Conservation (phyloP, 306 rosid species). For the Trifolium pratense region DNA sequence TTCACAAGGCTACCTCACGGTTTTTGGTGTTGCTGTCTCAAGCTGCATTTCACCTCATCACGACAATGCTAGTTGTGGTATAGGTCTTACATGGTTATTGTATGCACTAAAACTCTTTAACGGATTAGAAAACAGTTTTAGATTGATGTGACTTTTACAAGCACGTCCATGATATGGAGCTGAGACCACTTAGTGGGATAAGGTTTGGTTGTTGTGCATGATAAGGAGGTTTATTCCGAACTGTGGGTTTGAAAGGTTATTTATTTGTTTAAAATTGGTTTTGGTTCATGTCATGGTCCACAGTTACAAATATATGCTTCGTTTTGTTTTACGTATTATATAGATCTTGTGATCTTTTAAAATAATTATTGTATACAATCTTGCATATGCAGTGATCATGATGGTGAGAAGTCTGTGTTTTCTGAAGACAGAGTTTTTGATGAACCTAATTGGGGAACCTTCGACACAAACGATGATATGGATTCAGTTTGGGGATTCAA, state of each 20-base stretch:
- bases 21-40: no score
- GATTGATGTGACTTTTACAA: slow-evolving; percentile 13
- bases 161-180: neutral
- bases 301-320: slow-evolving; percentile 11
- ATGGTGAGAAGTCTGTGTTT: slow-evolving; percentile 68
- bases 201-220: slow-evolving; percentile 4
- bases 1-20: no score
- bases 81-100: neutral
- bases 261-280: slow-evolving; percentile 21
- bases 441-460: slow-evolving; percentile 88
- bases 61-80: slow-evolving; percentile 27
- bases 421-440: slow-evolving; percentile 74
- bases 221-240: slow-evolving; percentile 15
- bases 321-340: slow-evolving; percentile 1
- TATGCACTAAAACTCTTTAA: neutral
- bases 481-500: slow-evolving; percentile 94
- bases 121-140: neutral
- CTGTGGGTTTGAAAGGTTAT: slow-evolving; percentile 20
- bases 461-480: slow-evolving; percentile 79
- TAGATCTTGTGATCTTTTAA: slow-evolving; percentile 27
- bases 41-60: neutral
- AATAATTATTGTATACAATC: slow-evolving; percentile 32
- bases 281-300: slow-evolving; percentile 15
- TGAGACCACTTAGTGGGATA: neutral
- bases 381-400: slow-evolving; percentile 67